Evolutionary conservation across 202 grass and related monocot genomes (phyloP).

Genomic region (Carex sylvatica): DNA sequence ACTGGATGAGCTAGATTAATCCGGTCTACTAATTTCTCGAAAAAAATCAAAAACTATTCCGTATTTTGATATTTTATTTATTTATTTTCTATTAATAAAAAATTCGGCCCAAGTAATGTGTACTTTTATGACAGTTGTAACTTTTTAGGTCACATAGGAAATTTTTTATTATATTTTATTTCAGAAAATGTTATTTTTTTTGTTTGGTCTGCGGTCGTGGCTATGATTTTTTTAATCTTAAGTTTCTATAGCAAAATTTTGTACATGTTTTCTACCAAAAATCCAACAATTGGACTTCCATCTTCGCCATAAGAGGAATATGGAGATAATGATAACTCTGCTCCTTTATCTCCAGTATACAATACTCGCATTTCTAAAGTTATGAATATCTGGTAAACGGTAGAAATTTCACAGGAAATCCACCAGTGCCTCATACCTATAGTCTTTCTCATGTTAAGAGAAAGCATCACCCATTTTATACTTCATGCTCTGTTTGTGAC

Average conservation of each 20-base stretch:
- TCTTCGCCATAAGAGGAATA: background rate
- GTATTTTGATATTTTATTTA: too few relatives aligned
- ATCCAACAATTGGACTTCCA: background rate
- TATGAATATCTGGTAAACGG: constrained; percentile 47
- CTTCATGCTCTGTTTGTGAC: constrained; percentile 29
- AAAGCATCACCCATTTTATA: constrained; percentile 25
- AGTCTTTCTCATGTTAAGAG: constrained; percentile 15
- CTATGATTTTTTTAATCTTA: background rate
- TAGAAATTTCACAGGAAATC: constrained; percentile 51
- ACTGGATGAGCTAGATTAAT: too few relatives aligned
- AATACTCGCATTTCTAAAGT: constrained; percentile 40
- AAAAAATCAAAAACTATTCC: too few relatives aligned
- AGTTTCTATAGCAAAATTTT: background rate
- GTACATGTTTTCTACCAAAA: background rate
- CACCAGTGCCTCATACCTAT: constrained; percentile 39
- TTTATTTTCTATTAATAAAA: too few relatives aligned
- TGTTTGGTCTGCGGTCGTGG: background rate
- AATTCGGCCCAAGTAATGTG: background rate
- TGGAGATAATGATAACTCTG: constrained; percentile 1
- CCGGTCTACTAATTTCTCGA: too few relatives aligned
- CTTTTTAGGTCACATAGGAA: background rate
- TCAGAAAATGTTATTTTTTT: background rate
- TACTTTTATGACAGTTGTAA: background rate
- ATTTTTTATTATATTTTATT: background rate
- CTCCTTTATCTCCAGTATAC: constrained; percentile 54